A percentile compares a stretch with the other conserved stretches of the same genome.
Evolutionary conservation across 2,329 filamentous ascomycete genomes (phyloP).

Genomic region (Penicillium sp.): DNA sequence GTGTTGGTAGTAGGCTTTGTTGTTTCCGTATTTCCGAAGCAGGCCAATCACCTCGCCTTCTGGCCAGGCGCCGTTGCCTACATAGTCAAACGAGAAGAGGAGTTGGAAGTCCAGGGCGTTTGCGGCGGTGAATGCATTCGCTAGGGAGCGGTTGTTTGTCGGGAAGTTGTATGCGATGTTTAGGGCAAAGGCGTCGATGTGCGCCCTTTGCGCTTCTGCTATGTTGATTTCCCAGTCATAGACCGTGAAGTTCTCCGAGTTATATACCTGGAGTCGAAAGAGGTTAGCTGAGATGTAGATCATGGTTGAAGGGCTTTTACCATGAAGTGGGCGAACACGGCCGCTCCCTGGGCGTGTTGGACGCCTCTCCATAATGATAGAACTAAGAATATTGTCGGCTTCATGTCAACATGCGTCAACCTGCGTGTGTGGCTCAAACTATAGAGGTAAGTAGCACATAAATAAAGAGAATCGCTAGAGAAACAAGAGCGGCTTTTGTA

Average conservation of each 20-base stretch:
- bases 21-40: neutral
- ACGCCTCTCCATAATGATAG: constrained; percentile 3
- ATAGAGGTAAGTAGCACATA: neutral
- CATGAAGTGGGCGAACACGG: constrained; percentile 38
- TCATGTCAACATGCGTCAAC: constrained; percentile 3
- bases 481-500: neutral
- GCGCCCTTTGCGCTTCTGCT: constrained; percentile 32
- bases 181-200: constrained; percentile 45
- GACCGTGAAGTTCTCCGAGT: constrained; percentile 24
- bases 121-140: constrained; percentile 6
- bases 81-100: constrained; percentile 9
- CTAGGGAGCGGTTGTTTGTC: constrained; percentile 5
- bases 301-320: constrained; percentile 12
- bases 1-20: constrained; percentile 6
- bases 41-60: constrained; percentile 4
- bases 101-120: constrained; percentile 2
- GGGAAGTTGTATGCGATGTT: constrained; percentile 33
- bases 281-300: neutral
- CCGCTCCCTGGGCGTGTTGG: constrained; percentile 15
- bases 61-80: constrained; percentile 8
- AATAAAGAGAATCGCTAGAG: neutral
- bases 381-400: constrained; percentile 1
- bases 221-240: constrained; percentile 37
- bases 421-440: neutral
- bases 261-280: constrained; percentile 33